Evolutionary conservation across 2,329 filamentous ascomycete species (phyloP), one percentile per base, ranked within the genome.

Genomic region (Alternaria longipes): DNA sequence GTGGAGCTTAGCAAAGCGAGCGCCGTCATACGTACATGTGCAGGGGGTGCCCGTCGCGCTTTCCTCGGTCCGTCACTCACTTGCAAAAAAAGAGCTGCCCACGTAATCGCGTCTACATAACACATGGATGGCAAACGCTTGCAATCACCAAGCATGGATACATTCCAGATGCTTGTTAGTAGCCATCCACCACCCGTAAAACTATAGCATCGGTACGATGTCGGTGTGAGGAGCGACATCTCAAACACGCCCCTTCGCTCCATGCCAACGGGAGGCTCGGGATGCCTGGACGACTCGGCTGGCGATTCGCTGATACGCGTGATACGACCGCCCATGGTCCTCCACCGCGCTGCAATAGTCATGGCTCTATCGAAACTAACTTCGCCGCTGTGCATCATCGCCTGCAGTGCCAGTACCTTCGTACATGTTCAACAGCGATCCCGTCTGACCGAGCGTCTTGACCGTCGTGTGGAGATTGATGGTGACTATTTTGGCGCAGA

Each of bases 401-500:
- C 60, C 62, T 68, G 65, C 67, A 64, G 64, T 51, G 45, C 8
- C 28, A 18, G 36, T 32, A 42, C 22, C 45, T 57, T 32, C 22
- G 40, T 52, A 41, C 56, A 54, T 47, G 38, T 45, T 56, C 36
- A 38, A 45, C 28, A 44, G 42, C 34, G 32, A 50, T 40, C 56
- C 64, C 62, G 66, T 65, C 64, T 61, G 64, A 61, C 70, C 60
- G 65, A 60, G 49, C 26, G 53, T 61, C 55, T 63, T 62, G 71
- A 60, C 50, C 26, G 53, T 61, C 55, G 63, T 62, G 71, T 73
- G 73, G 71, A 74, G 64, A 68, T 72, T 34, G 64, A 71, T 64
- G 56, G 58, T 69, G 68, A 66, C 71, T 66, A 63, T 60, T 72
- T 62, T 57, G 69, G 70, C 64, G 60, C 62, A 63, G 62, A 57